Evolutionary conservation across 129 eudicot species (phyloP).

Genomic region (Sambucus nigra): DNA sequence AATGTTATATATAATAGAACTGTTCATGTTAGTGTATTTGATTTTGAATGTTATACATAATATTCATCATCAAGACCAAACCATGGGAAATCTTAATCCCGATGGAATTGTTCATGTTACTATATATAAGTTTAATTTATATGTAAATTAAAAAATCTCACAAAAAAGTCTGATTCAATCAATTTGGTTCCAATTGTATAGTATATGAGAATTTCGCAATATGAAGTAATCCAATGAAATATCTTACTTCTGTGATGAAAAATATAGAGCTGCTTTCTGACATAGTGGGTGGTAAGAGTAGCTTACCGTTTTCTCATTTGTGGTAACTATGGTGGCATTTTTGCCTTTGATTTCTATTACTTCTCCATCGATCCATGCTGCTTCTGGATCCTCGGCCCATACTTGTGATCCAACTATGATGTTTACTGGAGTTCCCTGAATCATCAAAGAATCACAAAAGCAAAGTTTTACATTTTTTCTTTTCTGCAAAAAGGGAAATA

Average conservation of each 20-base stretch:
- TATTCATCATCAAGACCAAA: too few species aligned
- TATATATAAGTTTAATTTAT: too few species aligned
- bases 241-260: not conserved
- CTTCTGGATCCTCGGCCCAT: slow-evolving; percentile 88
- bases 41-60: not conserved
- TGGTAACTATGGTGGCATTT: slow-evolving; percentile 57
- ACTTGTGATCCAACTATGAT: slow-evolving; percentile 95
- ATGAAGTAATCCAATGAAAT: slow-evolving; percentile 21
- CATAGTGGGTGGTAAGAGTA: slow-evolving; percentile 8
- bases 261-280: not conserved
- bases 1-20: not conserved
- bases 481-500: not conserved
- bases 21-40: not conserved
- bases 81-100: too few species aligned
- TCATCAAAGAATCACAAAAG: slow-evolving; percentile 21
- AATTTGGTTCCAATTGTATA: slow-evolving; percentile 6
- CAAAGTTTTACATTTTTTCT: not conserved
- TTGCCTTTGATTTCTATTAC: slow-evolving; percentile 65
- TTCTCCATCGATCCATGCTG: slow-evolving; percentile 97
- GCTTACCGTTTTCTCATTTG: slow-evolving; percentile 81
- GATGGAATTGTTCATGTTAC: too few species aligned
- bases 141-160: too few species aligned
- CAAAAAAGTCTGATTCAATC: not conserved
- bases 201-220: slow-evolving; percentile 7
- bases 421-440: slow-evolving; percentile 89